Base-by-base conservation (phyloP, 441 rosid species). In the Isatis lusitanica region DNA sequence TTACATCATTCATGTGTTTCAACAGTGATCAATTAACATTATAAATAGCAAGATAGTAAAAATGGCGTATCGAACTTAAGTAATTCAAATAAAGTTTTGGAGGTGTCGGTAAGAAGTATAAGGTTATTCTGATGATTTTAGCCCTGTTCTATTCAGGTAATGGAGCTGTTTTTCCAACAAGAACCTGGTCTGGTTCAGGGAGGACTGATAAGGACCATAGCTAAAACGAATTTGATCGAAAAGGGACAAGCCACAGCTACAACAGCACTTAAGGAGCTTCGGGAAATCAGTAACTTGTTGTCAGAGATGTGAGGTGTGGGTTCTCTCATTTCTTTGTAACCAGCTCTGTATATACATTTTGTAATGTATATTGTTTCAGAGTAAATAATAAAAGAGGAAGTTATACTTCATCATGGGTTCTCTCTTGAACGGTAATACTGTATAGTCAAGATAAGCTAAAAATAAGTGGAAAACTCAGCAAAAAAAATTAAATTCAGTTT, bases 101-200 rank as follows among this genome's bases (percentile, higher is more conserved):
- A 51, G 33, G 9, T 51, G 57, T 2, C 33, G 26, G 31, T 51
- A 24, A 51, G 8, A 51, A 18, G 31, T 51, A 51, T 51, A 26
- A 9, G 57, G 12, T 11, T 52, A n/a, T 62, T 53, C 46, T 72
- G 70, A 53, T 63, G 33, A 42, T 18, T 31, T 62, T n/a, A 16
- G 17, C 36, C 17, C 9, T 40, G 47, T 67, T 39, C 56, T 9
- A 31, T 70, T 78, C 86, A 93, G 98, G 88, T 82, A 44, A 76
- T 93, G 21, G 98, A 93, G 82, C 83, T 85, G 1, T 85, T 81
- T 66, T 88, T 91, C 82, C 90, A 88, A 85, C 97, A 91, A 89
- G 82, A 96, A 89, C 78, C 82, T 17, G 87, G 83, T 26, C 33
- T 4, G 13, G 61, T 60, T 48, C 94, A 88, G 62, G 81, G 48